Base-by-base conservation (phyloP, 2,329 filamentous ascomycete genomes). In the Zasmidium angulare region DNA sequence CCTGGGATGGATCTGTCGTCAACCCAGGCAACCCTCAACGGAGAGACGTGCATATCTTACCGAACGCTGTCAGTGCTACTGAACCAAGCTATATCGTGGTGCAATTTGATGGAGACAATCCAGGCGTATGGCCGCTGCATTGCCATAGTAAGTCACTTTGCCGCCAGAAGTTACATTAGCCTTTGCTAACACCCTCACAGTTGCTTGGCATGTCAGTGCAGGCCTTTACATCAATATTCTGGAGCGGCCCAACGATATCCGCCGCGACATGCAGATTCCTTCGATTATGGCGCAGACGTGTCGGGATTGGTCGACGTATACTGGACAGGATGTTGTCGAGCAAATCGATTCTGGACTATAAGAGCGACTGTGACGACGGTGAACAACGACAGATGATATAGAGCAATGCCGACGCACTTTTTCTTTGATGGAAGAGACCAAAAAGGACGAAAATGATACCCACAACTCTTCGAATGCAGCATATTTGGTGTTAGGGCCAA, bases 31-130 rank as follows among this genome's bases (percentile, higher is more conserved):
- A 84, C 67, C 82, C 83, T 1, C 76, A 81, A 68, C 74, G 81
- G 11, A 73, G 83, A 29, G 82, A 84, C 62, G 81, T 80, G 0
- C 76, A 82, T 49, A 73, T 81, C 4, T 68, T 84, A 1, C 77
- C 76, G 6, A 63, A 75, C 21, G 71, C 72, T 24, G 29, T 61
- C 2, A 63, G 60, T 49, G 53, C 61, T 9, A 60, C 57, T 1
- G 63, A 66, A 19, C 70, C 72, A 1, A 73, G 64, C 1, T 72
- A 72, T 60, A 67, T 77, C 43, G 77, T 71, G 46, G 63, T 79
- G 1, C 81, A 82, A 31, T 79, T 79, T 68, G 66, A 74, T 6
- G 72, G 76, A 2, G 79, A 83, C 58, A 84, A 84, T 63, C 81
- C 82, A 0, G 82, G 82, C 1, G 65, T 69, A 7, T 72, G 69